These are phyloP conservation scores for Ophiostoma piceae DNA, from an alignment of 2,329 filamentous ascomycete species.

Conservation along the genomic window DNA sequence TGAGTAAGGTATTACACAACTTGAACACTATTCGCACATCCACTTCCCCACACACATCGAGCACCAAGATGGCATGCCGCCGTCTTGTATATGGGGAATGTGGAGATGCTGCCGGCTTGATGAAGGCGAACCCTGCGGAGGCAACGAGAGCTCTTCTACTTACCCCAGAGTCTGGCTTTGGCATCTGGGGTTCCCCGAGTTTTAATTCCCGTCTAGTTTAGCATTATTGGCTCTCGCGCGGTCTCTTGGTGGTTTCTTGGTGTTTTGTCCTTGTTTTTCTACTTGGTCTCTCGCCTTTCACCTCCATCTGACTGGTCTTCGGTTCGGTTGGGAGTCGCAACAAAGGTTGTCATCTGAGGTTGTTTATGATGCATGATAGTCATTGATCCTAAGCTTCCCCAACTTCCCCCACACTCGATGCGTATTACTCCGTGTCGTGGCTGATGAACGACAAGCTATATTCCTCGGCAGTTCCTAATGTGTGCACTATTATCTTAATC, in stretches of 20 bases:
- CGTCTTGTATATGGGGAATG: background rate
- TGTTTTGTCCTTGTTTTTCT: background rate
- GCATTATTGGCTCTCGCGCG: background rate
- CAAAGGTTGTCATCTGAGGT: background rate
- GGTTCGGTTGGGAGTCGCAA: background rate
- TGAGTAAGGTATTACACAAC: constrained; percentile 7
- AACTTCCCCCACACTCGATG: background rate
- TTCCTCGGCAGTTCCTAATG: background rate
- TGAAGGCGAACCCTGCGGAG: constrained; percentile 3
- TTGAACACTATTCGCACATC: background rate
- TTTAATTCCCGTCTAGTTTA: background rate
- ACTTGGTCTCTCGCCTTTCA: background rate
- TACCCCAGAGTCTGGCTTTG: background rate
- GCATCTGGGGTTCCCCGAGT: constrained; percentile 7
- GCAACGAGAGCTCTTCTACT: background rate
- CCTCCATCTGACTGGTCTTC: background rate
- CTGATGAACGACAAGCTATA: background rate
- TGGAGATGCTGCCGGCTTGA: constrained; percentile 5
- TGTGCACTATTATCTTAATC: background rate
- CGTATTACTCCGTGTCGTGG: background rate
- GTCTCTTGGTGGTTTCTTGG: background rate
- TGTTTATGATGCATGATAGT: background rate
- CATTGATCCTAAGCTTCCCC: background rate
- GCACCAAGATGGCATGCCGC: constrained; percentile 7
- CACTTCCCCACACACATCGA: constrained; percentile 1